phyloP scores from a whole-genome alignment of 139 green algal species.

The Asterochloris sp. region DNA sequence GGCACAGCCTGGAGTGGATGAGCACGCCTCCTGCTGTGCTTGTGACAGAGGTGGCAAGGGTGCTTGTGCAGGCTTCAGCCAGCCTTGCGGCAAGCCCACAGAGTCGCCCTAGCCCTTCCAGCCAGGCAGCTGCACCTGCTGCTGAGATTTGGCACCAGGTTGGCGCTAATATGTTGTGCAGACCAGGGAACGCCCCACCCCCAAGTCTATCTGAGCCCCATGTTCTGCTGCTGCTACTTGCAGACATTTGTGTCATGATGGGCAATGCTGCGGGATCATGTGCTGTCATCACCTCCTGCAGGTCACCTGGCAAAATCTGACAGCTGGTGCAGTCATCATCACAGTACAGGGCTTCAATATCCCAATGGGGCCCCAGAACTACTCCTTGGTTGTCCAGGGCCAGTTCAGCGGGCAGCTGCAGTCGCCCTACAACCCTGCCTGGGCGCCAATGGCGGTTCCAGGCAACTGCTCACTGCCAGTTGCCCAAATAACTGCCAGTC shows the following conservation, averaged over 20 bases:
- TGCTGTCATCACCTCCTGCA: background rate
- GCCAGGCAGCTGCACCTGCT: background rate
- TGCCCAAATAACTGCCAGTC: conserved; percentile 3
- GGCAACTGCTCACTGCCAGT: conserved; percentile 1
- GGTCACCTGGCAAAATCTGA: conserved; percentile 41
- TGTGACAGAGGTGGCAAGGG: too few relatives aligned
- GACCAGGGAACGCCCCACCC: background rate
- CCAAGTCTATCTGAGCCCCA: background rate
- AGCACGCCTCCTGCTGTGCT: background rate
- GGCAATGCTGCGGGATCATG: background rate
- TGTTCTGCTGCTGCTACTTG: background rate
- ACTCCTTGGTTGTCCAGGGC: conserved; percentile 75
- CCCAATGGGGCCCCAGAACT: conserved; percentile 46
- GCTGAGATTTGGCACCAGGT: background rate
- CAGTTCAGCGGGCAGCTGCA: conserved; percentile 38
- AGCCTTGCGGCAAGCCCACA: background rate
- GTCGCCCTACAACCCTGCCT: conserved; percentile 45
- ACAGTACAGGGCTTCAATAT: conserved; percentile 33
- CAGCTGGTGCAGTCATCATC: conserved; percentile 61
- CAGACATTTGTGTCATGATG: background rate
- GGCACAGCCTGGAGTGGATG: background rate
- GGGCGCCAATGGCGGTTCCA: background rate
- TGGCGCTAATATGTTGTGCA: background rate
- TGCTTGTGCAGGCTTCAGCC: background rate
- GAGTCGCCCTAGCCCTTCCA: background rate